A percentile compares a stretch with the other conserved stretches of the same genome.
Conservation (phyloP, 2,329 filamentous ascomycete species). For the Hypomyces rosellus region DNA sequence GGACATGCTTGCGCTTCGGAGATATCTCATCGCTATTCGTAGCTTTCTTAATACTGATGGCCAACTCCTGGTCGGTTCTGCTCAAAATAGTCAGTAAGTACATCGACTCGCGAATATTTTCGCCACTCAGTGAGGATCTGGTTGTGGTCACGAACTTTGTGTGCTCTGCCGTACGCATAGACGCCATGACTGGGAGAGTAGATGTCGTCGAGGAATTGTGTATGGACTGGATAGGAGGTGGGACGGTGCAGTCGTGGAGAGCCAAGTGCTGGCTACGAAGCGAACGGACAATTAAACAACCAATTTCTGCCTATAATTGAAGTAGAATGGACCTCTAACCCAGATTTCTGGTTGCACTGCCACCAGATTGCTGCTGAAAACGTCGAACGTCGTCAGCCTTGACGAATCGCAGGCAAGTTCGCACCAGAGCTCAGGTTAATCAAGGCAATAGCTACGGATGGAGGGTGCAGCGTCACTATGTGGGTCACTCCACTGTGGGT, state of each 20-base stretch:
- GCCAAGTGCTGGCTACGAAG: neutral
- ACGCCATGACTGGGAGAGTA: constrained; percentile 19
- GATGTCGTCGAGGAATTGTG: neutral
- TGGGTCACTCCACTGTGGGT: neutral
- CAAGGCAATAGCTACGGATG: neutral
- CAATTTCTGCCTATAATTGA: too few relatives aligned
- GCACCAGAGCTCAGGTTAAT: constrained; percentile 6
- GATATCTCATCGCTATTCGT: constrained; percentile 63
- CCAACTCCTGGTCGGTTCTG: constrained; percentile 62
- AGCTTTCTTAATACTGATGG: constrained; percentile 65
- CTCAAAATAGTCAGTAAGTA: neutral
- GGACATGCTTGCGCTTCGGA: constrained; percentile 84
- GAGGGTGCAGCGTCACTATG: constrained; percentile 8
- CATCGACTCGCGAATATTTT: neutral
- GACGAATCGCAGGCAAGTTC: neutral
- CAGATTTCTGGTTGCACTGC: neutral
- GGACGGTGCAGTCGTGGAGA: constrained; percentile 2
- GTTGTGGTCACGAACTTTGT: constrained; percentile 26
- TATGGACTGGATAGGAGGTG: constrained; percentile 8
- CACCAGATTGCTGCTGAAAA: constrained; percentile 3
- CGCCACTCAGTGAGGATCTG: neutral
- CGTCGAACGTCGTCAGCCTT: constrained; percentile 13
- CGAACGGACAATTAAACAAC: neutral
- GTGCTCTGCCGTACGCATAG: constrained; percentile 29
- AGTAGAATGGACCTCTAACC: neutral